Base-by-base conservation (phyloP, 208 protist genomes). In the Trypanosoma boissoni region DNA sequence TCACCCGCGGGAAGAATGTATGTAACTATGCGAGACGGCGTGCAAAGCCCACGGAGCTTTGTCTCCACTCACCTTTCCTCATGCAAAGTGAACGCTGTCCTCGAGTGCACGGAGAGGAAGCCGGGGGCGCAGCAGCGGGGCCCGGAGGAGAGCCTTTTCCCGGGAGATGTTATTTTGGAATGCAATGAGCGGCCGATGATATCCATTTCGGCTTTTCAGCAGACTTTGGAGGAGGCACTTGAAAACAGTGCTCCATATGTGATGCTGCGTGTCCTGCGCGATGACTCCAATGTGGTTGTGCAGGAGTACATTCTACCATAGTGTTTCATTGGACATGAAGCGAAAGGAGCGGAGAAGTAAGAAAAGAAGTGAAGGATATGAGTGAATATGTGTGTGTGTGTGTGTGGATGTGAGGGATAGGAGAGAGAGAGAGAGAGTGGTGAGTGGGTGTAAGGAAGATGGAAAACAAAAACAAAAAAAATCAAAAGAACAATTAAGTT, bases 111-210 rank as follows among this genome's bases (percentile, higher is more conserved):
- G 12, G n/a, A 20, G 21, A 48, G 26, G 21, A 21, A 14, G 29
- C 8, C 27, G 37, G 18, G 9, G n/a, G 18, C 28, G 16, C 12
- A 31, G 20, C 12, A 14, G 7, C 7, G 16, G 34, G 31, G 21
- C 12, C 9, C n/a, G 21, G 51, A 36, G 7, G 31, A 21, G 41
- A 6, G 34, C 8, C 34, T 39, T 39, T 39, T 39, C 8, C 34
- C 34, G 34, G 42, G 52, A n/a, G 61, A 68, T 54, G 23, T 60
- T 59, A 2, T 68, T 1, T 24, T 68, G 12, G 43, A 45, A 9
- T 60, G 51, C 28, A 20, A 60, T n/a, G 52, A 32, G 4, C 9
- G 31, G 28, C 52, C 32, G 12, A 1, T 68, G 21, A 12, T 14
- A 14, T 23, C 23, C 24, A 48, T 58, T 14, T 0, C 1, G 1